A percentile compares a stretch with the other conserved stretches of the same genome.
Evolutionary conservation across 73 alveolate species (phyloP).

Genomic region (Tetrahymena malaccensis): DNA sequence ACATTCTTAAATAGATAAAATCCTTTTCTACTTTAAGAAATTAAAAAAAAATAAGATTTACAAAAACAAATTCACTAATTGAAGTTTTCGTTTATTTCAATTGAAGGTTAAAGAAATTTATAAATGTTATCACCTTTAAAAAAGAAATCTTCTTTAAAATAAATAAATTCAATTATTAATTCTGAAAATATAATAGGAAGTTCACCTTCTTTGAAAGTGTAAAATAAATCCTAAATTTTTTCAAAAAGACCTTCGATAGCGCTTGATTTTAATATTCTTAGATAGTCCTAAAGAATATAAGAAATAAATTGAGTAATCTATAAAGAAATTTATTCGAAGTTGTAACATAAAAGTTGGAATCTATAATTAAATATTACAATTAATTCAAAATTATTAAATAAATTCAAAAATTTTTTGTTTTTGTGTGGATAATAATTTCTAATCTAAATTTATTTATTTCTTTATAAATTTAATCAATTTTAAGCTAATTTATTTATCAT

Average conservation of each 20-base stretch:
- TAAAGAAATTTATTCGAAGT: no score
- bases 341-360: no score
- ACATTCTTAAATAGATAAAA: no score
- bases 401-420: no score
- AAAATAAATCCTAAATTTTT: background rate
- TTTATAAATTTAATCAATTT: no score
- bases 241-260: background rate
- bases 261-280: background rate
- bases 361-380: no score
- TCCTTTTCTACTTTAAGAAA: background rate
- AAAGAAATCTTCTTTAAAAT: background rate
- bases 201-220: background rate
- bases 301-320: background rate
- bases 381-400: no score
- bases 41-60: background rate
- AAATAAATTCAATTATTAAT: no score
- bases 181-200: background rate
- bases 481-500: no score
- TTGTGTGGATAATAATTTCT: no score
- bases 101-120: background rate
- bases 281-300: background rate
- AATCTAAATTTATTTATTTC: no score
- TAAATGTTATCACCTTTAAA: background rate
- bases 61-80: background rate
- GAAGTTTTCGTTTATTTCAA: background rate